Evolutionary conservation across 768 basidiomycete genomes (phyloP), one percentile per base, ranked within the genome.

Genomic region (Tulasnella sp.): DNA sequence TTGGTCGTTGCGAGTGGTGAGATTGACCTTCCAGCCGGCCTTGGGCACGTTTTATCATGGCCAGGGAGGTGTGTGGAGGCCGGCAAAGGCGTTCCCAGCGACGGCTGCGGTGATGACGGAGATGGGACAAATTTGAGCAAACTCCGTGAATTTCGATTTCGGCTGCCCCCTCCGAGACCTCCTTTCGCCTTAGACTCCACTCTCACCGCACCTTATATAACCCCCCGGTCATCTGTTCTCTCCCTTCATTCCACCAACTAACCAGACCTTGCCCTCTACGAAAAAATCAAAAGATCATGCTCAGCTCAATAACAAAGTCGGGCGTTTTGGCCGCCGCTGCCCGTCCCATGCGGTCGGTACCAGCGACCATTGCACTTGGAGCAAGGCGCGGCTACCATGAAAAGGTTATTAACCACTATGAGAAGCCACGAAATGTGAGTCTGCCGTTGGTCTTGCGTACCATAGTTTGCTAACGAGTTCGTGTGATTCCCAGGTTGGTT

Each of bases 331-430:
- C 36, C 36, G 64, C 71, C 75, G 52, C 73, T 11, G 77, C 52
- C 42, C 74, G 58, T 31, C 71, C 54, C n/a, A 69, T 69, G 34
- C 42, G 70, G 39, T 71, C 71, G 39, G 52, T 67, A 58, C 76
- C 52, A 25, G 70, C 76, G 34, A 37, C 72, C 9, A 4, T 52
- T 12, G 78, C 77, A 37, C 78, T 80, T 31, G 78, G 72, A 71
- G 82, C 49, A 40, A 54, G 87, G 80, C 90, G 96, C 80, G 87
- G 85, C 5, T 98, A 98, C 82, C 96, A 98, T 82, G 94, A 96
- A 83, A 97, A 98, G 81, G 97, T 99, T 71, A 94, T 96, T 79
- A 92, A 93, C 34, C 97, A 99, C 85, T 99, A 99, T 83, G 97
- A 99, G 87, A 90, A 89, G 84, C 97, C 97, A 79, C 90, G 93